Evolutionary conservation across 257 asterid species (phyloP).

Genomic region (Striga asiatica): DNA sequence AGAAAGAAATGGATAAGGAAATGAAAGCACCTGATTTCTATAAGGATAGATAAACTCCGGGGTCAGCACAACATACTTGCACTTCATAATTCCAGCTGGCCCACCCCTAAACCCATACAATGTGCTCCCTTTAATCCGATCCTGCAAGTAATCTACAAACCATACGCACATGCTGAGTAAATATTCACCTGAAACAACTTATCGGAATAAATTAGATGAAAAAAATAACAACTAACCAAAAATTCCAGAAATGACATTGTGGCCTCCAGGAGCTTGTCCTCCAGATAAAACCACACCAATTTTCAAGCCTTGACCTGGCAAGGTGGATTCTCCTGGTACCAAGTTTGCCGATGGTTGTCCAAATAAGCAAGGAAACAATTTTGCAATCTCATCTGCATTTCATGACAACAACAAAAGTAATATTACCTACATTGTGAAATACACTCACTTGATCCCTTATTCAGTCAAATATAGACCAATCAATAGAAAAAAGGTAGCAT

Average conservation of each 20-base stretch:
- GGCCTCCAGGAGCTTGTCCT: slow-evolving; percentile 99
- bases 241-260: slow-evolving; percentile 92
- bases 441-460: no score
- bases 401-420: slow-evolving; percentile 1
- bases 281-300: slow-evolving; percentile 94
- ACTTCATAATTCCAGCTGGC: slow-evolving; percentile 96
- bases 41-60: slow-evolving; percentile 83
- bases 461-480: no score
- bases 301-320: slow-evolving; percentile 37
- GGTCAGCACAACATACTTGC: slow-evolving; percentile 66
- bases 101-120: slow-evolving; percentile 96
- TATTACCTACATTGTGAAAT: neutral
- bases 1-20: no score
- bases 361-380: slow-evolving; percentile 66
- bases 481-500: no score
- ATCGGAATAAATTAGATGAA: neutral
- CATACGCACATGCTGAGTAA: slow-evolving; percentile 4
- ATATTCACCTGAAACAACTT: neutral
- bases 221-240: slow-evolving; percentile 42
- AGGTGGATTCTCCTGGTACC: slow-evolving; percentile 47
- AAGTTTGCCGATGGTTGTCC: slow-evolving; percentile 87
- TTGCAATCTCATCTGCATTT: slow-evolving; percentile 78
- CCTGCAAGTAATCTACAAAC: slow-evolving; percentile 82
- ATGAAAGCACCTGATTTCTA: slow-evolving; percentile 66
- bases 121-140: slow-evolving; percentile 76